These are phyloP conservation scores for Xylaria bambusicola DNA, from an alignment of 495 filamentous ascomycete species.

Conservation along the genomic window DNA sequence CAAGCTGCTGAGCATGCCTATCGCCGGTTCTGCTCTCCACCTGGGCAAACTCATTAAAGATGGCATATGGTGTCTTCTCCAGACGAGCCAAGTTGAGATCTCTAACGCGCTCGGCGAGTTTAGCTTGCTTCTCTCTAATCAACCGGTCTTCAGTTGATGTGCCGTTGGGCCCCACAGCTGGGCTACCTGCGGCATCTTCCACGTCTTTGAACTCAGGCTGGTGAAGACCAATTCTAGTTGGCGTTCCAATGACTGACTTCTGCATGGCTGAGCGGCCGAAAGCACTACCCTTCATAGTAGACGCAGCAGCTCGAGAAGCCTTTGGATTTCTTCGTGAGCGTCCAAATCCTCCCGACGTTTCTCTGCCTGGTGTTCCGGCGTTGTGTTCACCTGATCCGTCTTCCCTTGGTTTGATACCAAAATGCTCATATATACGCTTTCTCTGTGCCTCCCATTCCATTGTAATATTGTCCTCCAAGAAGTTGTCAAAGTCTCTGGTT, in stretches of 20 bases:
- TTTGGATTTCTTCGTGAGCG: constrained; percentile 53
- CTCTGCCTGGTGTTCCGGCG: constrained; percentile 59
- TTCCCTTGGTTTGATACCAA: constrained; percentile 76
- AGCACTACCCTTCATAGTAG: constrained; percentile 55
- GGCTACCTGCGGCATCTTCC: constrained; percentile 54
- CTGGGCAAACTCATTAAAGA: constrained; percentile 70
- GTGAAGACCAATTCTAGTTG: constrained; percentile 58
- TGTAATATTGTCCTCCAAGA: constrained; percentile 89
- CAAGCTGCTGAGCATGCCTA: constrained; percentile 64
- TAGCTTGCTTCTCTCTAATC: constrained; percentile 75
- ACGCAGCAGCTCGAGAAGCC: constrained; percentile 36
- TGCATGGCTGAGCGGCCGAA: constrained; percentile 73
- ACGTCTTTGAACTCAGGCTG: constrained; percentile 68
- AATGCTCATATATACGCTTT: constrained; percentile 90
- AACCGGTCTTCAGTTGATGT: constrained; percentile 66
- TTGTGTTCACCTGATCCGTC: constrained; percentile 44
- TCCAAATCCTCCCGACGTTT: constrained; percentile 51
- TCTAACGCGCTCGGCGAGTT: constrained; percentile 74
- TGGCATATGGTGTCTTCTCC: constrained; percentile 61
- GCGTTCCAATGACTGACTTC: constrained; percentile 81
- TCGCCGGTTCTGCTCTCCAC: constrained; percentile 70
- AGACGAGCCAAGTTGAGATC: constrained; percentile 72
- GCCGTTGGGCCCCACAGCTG: constrained; percentile 33
- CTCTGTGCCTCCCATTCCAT: constrained; percentile 95
- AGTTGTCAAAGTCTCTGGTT: constrained; percentile 84